Base-by-base conservation (phyloP, 2,329 filamentous ascomycete species). In the Thermoascus crustaceus region DNA sequence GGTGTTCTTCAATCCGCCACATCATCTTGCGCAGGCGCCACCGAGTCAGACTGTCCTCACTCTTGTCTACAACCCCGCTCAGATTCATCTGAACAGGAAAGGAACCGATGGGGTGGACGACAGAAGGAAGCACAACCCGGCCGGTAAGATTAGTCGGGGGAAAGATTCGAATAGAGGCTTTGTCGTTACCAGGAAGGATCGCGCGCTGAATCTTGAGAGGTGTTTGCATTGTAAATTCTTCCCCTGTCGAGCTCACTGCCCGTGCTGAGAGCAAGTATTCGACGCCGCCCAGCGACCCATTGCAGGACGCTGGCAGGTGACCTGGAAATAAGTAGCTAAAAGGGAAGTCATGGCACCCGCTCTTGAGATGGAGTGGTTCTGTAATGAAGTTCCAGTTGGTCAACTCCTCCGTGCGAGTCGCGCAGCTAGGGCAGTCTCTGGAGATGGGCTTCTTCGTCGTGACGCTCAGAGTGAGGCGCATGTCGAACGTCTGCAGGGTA, bases 101-200 rank as follows among this genome's bases (percentile, higher is more conserved):
- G 50, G 76, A 78, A 50, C 85, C 84, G 41, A 88, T 84, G 4
- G 89, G 87, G 64, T 94, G 82, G 43, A 95, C 80, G 45, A 94
- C 77, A 23, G 85, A 78, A 30, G 82, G 82, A 44, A 94, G 80
- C 51, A 85, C 80, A 43, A 91, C 82, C 53, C 80, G 81, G 39
- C 86, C 84, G 47, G 85, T 88, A 52, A 98, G 80, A 64, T 94
- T 91, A 47, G 91, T 98, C 0, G 91, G 89, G 31, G 89, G 91
- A 64, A 98, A 98, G 54, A 96, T 84, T 53, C 89, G 85, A 43
- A 94, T 80, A 10, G 85, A 93, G 63, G 88, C 81, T 63, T 93
- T 89, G 42, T 93, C 86, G 35, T 75, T 72, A 32, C 86, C 83
- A 2, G 85, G 77, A 35, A 82, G 72, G 17, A 96, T 76, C 21